Conservation (phyloP, 805 yeast species). For the Lipomyces yamadae region DNA sequence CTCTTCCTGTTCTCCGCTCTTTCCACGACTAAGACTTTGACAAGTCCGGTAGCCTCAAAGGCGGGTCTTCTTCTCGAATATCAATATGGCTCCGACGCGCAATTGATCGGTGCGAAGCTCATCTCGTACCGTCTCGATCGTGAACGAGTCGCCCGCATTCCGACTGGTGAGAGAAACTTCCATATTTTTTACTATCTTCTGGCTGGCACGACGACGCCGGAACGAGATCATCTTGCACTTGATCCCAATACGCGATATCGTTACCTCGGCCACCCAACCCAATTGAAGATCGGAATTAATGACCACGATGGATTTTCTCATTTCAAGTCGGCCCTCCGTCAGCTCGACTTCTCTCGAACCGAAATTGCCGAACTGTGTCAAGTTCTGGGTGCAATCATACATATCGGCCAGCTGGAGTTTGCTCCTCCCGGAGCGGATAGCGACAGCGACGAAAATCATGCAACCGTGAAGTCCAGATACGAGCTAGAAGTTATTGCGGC, state of each 20-base stretch:
- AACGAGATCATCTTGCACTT: constrained; percentile 51
- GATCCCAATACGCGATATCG: constrained; percentile 47
- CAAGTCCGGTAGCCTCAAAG: constrained; percentile 51
- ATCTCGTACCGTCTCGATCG: constrained; percentile 62
- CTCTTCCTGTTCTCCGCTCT: constrained; percentile 48
- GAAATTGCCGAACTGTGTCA: constrained; percentile 58
- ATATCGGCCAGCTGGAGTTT: constrained; percentile 51
- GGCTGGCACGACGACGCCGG: constrained; percentile 53
- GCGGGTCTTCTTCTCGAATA: constrained; percentile 62
- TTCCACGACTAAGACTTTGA: constrained; percentile 48
- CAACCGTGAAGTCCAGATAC: constrained; percentile 39
- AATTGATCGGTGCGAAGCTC: constrained; percentile 58
- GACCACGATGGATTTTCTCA: constrained; percentile 55
- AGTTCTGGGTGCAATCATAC: constrained; percentile 52
- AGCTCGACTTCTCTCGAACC: constrained; percentile 54
- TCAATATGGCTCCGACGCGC: constrained; percentile 54
- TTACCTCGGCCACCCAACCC: constrained; percentile 53
- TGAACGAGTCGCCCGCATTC: constrained; percentile 57
- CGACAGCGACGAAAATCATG: constrained; percentile 38
- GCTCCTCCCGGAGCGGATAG: constrained; percentile 43
- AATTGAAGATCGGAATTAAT: constrained; percentile 53
- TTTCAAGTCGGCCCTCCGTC: constrained; percentile 55
- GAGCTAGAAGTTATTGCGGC: constrained; percentile 46
- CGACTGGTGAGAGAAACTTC: constrained; percentile 60
- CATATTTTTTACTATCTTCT: constrained; percentile 63